These are phyloP conservation scores for Botrytis deweyae DNA, from an alignment of 2,329 filamentous ascomycete genomes.

Conservation along the genomic window DNA sequence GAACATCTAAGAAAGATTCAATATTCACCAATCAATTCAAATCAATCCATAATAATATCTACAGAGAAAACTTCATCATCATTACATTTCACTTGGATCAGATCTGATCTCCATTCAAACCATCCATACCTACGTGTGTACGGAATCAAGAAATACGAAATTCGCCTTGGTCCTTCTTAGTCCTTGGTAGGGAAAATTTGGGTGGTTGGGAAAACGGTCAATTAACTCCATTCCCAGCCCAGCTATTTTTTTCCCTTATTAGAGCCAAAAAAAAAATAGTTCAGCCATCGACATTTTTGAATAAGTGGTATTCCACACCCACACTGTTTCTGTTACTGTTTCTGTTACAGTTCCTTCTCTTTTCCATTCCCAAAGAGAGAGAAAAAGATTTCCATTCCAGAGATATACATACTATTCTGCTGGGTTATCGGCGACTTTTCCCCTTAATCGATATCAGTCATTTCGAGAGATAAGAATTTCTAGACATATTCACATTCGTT, in stretches of 20 bases:
- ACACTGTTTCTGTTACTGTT: too few relatives aligned
- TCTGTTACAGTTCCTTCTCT: background rate
- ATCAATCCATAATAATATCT: background rate
- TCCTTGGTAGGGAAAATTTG: conserved; percentile 6
- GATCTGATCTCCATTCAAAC: background rate
- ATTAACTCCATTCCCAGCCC: conserved; percentile 12
- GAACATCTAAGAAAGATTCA: background rate
- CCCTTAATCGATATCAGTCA: background rate
- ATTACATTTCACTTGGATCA: background rate
- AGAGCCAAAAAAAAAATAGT: background rate
- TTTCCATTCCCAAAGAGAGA: conserved; percentile 3
- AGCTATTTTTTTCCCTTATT: conserved; percentile 1
- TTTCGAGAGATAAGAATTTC: background rate
- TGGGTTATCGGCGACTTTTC: background rate
- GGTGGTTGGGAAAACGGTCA: conserved; percentile 17
- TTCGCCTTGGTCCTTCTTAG: background rate
- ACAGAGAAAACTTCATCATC: background rate
- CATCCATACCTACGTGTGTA: background rate
- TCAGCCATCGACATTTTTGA: conserved; percentile 15
- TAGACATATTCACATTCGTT: background rate
- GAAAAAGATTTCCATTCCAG: conserved; percentile 3
- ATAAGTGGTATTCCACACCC: background rate
- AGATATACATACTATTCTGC: background rate
- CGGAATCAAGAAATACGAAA: background rate
- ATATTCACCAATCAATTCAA: background rate